A percentile compares a stretch with the other conserved stretches of the same genome.
Evolutionary conservation across 768 basidiomycete species (phyloP).

Genomic region (Trametopsis cervina): DNA sequence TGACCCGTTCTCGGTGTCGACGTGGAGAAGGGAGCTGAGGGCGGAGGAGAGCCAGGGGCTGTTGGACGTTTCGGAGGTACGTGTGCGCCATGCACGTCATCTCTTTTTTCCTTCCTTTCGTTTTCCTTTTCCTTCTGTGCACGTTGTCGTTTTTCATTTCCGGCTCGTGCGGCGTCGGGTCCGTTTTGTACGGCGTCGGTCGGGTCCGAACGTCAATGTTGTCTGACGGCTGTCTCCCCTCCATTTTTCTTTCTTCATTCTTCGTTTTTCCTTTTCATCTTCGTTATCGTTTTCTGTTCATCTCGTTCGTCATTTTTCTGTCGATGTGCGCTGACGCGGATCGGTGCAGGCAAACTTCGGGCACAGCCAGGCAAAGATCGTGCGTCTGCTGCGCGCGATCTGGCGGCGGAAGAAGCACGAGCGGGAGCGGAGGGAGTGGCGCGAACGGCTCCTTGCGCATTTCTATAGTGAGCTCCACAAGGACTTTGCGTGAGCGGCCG

Average conservation of each 20-base stretch:
- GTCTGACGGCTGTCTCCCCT: too few species aligned
- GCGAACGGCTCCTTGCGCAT: constrained; percentile 7
- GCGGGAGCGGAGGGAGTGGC: constrained; percentile 14
- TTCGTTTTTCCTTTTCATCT: neutral
- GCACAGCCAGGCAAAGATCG: constrained; percentile 19
- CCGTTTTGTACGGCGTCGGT: too few species aligned
- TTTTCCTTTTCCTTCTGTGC: too few species aligned
- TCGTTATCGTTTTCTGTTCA: neutral
- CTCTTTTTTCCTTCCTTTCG: too few species aligned
- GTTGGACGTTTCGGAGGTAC: constrained; percentile 19
- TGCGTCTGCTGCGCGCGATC: constrained; percentile 21
- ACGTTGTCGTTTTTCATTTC: too few species aligned
- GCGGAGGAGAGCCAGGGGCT: constrained; percentile 19
- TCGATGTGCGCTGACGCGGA: neutral
- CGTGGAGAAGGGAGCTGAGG: constrained; percentile 20
- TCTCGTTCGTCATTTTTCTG: neutral
- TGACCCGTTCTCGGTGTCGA: constrained; percentile 21
- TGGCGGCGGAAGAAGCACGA: constrained; percentile 22
- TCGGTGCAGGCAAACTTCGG: constrained; percentile 21
- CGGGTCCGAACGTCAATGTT: too few species aligned
- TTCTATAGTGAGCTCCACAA: constrained; percentile 7
- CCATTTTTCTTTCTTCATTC: neutral
- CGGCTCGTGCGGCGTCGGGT: too few species aligned
- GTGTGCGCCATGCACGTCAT: too few species aligned
- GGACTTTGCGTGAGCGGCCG: constrained; percentile 1